phyloP scores from a whole-genome alignment of 192 early-diverging fungal species.

The Backusella parvicylindrica region DNA sequence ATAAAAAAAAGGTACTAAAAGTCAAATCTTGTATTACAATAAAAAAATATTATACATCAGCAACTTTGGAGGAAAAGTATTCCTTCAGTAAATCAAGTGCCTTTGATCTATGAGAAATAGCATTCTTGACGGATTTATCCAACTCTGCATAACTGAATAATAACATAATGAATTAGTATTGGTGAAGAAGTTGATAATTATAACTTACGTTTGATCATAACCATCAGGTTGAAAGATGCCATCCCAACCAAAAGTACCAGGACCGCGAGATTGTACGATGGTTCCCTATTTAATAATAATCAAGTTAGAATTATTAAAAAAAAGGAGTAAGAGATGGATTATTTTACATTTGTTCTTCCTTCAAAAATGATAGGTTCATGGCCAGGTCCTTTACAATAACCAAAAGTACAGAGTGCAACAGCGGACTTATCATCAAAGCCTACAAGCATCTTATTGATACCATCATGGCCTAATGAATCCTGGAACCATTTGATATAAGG shows the following conservation, averaged over 20 bases:
- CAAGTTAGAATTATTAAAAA: background rate
- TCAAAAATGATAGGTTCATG: conserved; percentile 86
- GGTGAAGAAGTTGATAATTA: background rate
- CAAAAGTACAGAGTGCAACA: conserved; percentile 90
- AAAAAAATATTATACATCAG: background rate
- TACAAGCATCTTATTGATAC: conserved; percentile 76
- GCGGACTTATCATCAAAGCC: conserved; percentile 90
- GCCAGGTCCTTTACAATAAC: conserved; percentile 78
- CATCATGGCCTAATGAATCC: conserved; percentile 71
- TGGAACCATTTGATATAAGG: conserved; percentile 98
- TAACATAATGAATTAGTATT: background rate
- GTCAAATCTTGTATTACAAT: background rate
- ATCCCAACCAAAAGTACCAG: conserved; percentile 93
- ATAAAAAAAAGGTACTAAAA: background rate
- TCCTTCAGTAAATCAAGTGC: conserved; percentile 75
- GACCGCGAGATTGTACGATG: conserved; percentile 86
- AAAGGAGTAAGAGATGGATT: background rate
- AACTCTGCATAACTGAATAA: conserved; percentile 84
- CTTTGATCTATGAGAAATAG: conserved; percentile 83
- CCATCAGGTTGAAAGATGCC: conserved; percentile 89
- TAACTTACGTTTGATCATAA: conserved; percentile 51
- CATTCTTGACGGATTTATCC: conserved; percentile 79
- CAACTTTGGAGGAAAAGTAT: conserved; percentile 25
- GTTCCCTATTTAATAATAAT: conserved; percentile 46
- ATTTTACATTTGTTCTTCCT: conserved; percentile 62